phyloP scores from a whole-genome alignment of 2,329 filamentous ascomycete species.

The Colletotrichum neosansevieriae region DNA sequence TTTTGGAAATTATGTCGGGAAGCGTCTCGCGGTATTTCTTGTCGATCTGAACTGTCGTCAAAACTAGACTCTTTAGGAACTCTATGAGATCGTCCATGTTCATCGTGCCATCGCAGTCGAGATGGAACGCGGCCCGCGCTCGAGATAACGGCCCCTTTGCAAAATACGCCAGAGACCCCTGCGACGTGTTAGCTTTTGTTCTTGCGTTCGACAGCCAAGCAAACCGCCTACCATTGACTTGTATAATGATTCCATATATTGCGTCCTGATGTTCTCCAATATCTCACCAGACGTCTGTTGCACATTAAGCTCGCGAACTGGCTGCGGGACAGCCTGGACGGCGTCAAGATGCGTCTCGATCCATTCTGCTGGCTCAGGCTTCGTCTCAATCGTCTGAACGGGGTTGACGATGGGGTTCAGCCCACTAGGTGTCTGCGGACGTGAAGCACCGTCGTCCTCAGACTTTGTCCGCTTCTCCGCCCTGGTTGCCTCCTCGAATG shows the following conservation, averaged over 20 bases:
- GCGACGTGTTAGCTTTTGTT: constrained; percentile 36
- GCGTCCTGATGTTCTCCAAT: constrained; percentile 68
- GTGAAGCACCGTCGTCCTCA: constrained; percentile 63
- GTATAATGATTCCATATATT: constrained; percentile 72
- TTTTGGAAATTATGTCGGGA: constrained; percentile 69
- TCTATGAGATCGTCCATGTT: constrained; percentile 73
- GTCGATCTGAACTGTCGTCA: constrained; percentile 76
- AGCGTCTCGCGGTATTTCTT: constrained; percentile 84
- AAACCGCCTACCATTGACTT: constrained; percentile 68
- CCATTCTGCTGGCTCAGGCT: constrained; percentile 23
- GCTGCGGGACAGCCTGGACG: constrained; percentile 35
- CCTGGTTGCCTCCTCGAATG: constrained; percentile 46
- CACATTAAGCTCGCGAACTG: constrained; percentile 40
- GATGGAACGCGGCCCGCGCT: constrained; percentile 77
- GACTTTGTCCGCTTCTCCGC: constrained; percentile 38
- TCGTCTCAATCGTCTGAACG: constrained; percentile 14
- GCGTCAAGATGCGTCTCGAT: constrained; percentile 39
- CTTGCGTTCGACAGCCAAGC: constrained; percentile 42
- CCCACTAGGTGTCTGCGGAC: constrained; percentile 81
- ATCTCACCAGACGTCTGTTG: constrained; percentile 64
- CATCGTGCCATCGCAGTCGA: constrained; percentile 70
- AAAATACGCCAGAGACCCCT: constrained; percentile 86
- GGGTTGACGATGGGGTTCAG: neutral
- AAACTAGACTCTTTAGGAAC: constrained; percentile 77
- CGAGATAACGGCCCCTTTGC: constrained; percentile 84